Conservation (phyloP, 2,329 filamentous ascomycete genomes). For the Dactylonectria macrodidyma region DNA sequence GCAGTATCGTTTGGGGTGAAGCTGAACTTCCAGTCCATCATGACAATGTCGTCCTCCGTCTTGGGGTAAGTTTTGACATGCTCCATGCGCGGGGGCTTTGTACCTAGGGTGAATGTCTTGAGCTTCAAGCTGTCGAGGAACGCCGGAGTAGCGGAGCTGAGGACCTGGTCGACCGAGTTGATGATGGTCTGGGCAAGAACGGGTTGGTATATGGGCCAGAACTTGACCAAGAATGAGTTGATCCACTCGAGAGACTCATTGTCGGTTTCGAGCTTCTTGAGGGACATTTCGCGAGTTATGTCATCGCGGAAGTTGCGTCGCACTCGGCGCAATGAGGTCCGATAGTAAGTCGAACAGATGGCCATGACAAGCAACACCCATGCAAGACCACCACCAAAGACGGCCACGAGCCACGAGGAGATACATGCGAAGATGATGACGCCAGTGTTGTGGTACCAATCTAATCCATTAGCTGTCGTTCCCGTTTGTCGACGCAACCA, state of each 20-base stretch:
- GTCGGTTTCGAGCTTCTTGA: slow-evolving; percentile 90
- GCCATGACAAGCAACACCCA: slow-evolving; percentile 97
- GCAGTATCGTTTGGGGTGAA: slow-evolving; percentile 96
- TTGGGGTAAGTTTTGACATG: slow-evolving; percentile 99
- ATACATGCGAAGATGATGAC: slow-evolving; percentile 95
- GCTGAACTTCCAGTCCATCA: slow-evolving; percentile 99
- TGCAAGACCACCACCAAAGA: slow-evolving; percentile 90
- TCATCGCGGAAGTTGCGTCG: slow-evolving; percentile 97
- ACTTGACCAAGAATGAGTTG: slow-evolving; percentile 98
- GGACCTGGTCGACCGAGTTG: slow-evolving; percentile 93
- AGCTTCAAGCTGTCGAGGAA: slow-evolving; percentile 95
- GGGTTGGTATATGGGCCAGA: slow-evolving; percentile 99
- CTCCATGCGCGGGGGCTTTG: slow-evolving; percentile 95
- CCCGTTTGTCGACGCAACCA: not conserved
- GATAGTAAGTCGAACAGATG: slow-evolving; percentile 93
- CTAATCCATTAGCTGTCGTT: slow-evolving; percentile 59
- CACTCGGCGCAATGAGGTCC: slow-evolving; percentile 93
- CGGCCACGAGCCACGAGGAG: slow-evolving; percentile 89
- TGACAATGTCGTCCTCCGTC: slow-evolving; percentile 92
- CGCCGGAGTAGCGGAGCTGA: slow-evolving; percentile 90
- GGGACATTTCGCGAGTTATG: slow-evolving; percentile 88
- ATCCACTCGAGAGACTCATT: slow-evolving; percentile 98
- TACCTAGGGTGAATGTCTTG: slow-evolving; percentile 93
- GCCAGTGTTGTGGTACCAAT: slow-evolving; percentile 99
- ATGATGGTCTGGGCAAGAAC: slow-evolving; percentile 94